These are phyloP conservation scores for Septoria petroselini DNA, from an alignment of 2,329 filamentous ascomycete species.

Conservation along the genomic window DNA sequence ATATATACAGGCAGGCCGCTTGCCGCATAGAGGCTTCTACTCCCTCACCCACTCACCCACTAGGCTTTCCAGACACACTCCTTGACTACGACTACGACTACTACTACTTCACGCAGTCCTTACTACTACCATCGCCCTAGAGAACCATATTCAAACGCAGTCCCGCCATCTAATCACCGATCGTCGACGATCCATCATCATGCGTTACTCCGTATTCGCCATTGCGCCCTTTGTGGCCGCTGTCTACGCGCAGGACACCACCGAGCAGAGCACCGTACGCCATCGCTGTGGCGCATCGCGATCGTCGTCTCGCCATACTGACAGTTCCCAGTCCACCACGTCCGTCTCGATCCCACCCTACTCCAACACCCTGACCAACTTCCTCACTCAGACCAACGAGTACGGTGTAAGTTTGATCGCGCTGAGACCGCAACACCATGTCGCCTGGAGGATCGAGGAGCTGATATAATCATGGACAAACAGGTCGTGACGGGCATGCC, in stretches of 20 bases:
- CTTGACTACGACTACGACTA: no score
- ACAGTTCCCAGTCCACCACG: conserved; percentile 5
- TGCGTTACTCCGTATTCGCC: conserved; percentile 48
- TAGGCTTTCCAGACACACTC: conserved; percentile 2
- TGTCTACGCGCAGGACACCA: conserved; percentile 41
- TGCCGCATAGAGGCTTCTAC: neutral
- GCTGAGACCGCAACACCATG: no score
- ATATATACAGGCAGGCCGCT: neutral
- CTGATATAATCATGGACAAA: neutral
- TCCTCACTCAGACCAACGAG: conserved; percentile 50
- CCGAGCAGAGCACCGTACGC: conserved; percentile 39
- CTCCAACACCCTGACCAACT: conserved; percentile 46
- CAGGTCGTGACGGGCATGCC: conserved; percentile 49
- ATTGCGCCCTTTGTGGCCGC: conserved; percentile 44
- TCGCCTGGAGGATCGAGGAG: no score
- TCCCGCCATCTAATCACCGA: neutral
- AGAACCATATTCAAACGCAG: neutral
- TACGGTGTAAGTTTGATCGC: conserved; percentile 36
- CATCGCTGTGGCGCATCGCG: neutral
- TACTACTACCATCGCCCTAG: neutral
- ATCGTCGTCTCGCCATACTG: neutral
- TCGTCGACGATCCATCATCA: conserved; percentile 35
- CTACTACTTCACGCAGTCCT: conserved; percentile 9
- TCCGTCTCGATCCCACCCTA: conserved; percentile 28
- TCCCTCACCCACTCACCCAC: no score